Evolutionary conservation across 1,284 basidiomycete species (phyloP).

Genomic region (Wolfiporia cocos): DNA sequence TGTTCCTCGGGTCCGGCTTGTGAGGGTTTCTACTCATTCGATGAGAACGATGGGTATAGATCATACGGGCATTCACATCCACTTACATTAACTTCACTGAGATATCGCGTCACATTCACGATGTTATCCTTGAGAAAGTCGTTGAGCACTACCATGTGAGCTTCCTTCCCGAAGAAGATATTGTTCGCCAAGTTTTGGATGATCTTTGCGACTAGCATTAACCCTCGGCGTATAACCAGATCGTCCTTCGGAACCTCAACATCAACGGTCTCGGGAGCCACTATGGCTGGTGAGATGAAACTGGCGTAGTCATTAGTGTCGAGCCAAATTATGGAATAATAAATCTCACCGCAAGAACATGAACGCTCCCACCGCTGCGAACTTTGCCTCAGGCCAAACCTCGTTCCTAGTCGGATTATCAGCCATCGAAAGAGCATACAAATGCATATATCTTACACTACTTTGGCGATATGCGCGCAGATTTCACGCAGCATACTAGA

Average conservation of each 20-base stretch:
- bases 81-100: slow-evolving; percentile 47
- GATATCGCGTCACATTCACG: slow-evolving; percentile 73
- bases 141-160: slow-evolving; percentile 80
- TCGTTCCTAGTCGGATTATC: slow-evolving; percentile 34
- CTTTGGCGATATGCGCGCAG: slow-evolving; percentile 77
- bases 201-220: slow-evolving; percentile 86
- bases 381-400: slow-evolving; percentile 80
- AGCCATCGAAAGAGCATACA: slow-evolving; percentile 1
- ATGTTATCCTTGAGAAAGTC: slow-evolving; percentile 76
- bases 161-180: slow-evolving; percentile 85
- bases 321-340: too few species aligned
- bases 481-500: slow-evolving; percentile 82
- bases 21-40: too few species aligned
- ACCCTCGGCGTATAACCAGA: slow-evolving; percentile 60
- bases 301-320: slow-evolving; percentile 37
- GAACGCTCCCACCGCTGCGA: slow-evolving; percentile 85
- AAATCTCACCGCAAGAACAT: slow-evolving; percentile 82
- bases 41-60: too few species aligned
- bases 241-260: slow-evolving; percentile 68
- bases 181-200: slow-evolving; percentile 93
- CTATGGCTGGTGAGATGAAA: slow-evolving; percentile 82
- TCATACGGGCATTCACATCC: too few species aligned
- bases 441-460: slow-evolving; percentile 55
- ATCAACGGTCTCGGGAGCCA: slow-evolving; percentile 81
- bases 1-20: slow-evolving; percentile 48